Evolutionary conservation across 2,329 filamentous ascomycete genomes (phyloP).

Genomic region (Arthrinium phaeospermum): DNA sequence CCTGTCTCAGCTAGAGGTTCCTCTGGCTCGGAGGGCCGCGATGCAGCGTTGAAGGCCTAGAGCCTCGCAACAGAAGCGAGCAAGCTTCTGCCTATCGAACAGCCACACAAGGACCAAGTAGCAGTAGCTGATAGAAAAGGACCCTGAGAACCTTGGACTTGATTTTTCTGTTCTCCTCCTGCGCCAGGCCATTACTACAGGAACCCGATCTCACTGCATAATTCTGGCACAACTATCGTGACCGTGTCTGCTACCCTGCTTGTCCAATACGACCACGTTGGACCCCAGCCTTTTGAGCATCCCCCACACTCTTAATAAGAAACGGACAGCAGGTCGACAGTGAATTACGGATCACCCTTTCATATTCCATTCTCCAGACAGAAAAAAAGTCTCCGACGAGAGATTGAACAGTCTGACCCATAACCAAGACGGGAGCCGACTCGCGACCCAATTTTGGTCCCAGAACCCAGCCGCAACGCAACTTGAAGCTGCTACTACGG

Average conservation of each 20-base stretch:
- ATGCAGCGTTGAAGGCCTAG: not conserved
- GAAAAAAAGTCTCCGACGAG: not conserved
- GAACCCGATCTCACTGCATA: not conserved
- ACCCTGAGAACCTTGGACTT: not conserved
- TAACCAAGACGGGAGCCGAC: not conserved
- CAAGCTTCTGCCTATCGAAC: not conserved
- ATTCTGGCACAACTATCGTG: constrained; percentile 19
- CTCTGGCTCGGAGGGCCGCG: not conserved
- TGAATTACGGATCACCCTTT: constrained; percentile 9
- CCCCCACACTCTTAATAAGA: constrained; percentile 4
- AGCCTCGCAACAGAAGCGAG: not conserved
- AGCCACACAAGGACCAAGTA: not conserved
- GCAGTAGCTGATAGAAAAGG: not conserved
- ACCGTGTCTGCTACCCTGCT: constrained; percentile 5
- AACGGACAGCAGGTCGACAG: constrained; percentile 7
- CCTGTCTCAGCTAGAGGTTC: not conserved
- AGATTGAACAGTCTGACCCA: constrained; percentile 4
- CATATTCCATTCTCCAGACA: not conserved
- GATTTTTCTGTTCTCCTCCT: not conserved
- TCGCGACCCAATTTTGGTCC: constrained; percentile 14
- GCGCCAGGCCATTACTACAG: not conserved
- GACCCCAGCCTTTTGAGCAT: not conserved
- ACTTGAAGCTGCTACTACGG: constrained; percentile 3
- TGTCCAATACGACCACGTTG: constrained; percentile 4
- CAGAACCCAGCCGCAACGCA: constrained; percentile 8